These are phyloP conservation scores for Calonectria naviculata DNA, from an alignment of 2,329 filamentous ascomycete genomes.

Conservation along the genomic window DNA sequence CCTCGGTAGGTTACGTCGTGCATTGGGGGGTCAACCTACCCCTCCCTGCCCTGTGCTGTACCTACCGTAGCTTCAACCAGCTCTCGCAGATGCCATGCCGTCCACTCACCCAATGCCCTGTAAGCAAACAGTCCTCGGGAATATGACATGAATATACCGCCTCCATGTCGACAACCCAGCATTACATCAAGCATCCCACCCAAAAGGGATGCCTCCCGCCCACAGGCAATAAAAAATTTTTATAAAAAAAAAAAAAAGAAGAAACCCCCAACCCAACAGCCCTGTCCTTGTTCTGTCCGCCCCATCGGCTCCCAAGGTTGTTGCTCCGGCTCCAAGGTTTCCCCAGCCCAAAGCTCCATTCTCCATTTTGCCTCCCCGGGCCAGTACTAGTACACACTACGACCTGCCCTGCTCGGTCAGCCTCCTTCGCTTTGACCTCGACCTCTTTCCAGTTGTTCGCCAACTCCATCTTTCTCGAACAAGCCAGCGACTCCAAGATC, in stretches of 20 bases:
- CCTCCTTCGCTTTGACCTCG: slow-evolving; percentile 19
- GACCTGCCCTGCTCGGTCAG: slow-evolving; percentile 4
- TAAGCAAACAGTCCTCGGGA: background rate
- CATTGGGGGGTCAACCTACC: background rate
- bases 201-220: background rate
- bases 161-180: slow-evolving; percentile 1
- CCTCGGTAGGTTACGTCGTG: background rate
- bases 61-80: slow-evolving; percentile 3
- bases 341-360: slow-evolving; percentile 13
- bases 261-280: background rate
- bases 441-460: slow-evolving; percentile 5
- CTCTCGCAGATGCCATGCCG: background rate
- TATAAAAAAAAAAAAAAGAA: background rate
- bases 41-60: background rate
- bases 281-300: slow-evolving; percentile 1
- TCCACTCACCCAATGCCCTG: background rate
- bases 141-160: slow-evolving; percentile 8
- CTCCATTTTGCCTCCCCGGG: slow-evolving; percentile 2
- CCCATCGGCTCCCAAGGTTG: slow-evolving; percentile 1
- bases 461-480: slow-evolving; percentile 16
- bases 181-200: slow-evolving; percentile 1
- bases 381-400: slow-evolving; percentile 7
- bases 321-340: slow-evolving; percentile 13
- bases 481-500: slow-evolving; percentile 21
- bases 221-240: background rate